A percentile compares a stretch with the other conserved stretches of the same genome.
Conservation (phyloP, 495 filamentous ascomycete genomes). For the Mycothermus thermophilus region DNA sequence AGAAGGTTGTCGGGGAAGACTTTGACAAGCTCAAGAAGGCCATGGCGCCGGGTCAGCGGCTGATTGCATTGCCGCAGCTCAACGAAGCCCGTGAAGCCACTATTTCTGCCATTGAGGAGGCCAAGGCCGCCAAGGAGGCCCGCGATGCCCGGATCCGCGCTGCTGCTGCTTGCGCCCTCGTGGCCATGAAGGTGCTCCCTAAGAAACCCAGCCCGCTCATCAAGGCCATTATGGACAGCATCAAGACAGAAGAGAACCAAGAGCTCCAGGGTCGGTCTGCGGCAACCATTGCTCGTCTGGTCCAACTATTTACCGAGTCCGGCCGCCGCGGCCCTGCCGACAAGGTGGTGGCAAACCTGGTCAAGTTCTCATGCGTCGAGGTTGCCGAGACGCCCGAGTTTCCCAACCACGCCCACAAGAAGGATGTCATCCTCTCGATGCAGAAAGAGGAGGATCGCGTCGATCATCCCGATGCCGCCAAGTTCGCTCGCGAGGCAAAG, state of each 20-base stretch:
- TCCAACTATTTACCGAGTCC: conserved; percentile 66
- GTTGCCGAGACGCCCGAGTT: conserved; percentile 97
- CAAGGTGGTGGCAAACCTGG: conserved; percentile 84
- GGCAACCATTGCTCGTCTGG: conserved; percentile 62
- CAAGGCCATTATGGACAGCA: conserved; percentile 93
- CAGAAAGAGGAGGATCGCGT: conserved; percentile 93
- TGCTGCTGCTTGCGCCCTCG: conserved; percentile 72
- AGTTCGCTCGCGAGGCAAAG: conserved; percentile 73
- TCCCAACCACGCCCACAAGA: conserved; percentile 56
- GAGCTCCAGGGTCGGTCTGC: conserved; percentile 85
- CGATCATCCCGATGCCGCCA: conserved; percentile 77
- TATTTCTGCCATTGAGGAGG: conserved; percentile 59
- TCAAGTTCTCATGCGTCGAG: conserved; percentile 94
- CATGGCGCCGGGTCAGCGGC: conserved; percentile 67
- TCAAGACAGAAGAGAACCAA: conserved; percentile 85
- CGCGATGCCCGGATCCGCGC: conserved; percentile 79
- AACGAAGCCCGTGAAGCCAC: conserved; percentile 58
- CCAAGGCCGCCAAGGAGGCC: conserved; percentile 59
- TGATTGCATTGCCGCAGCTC: conserved; percentile 62
- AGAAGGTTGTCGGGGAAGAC: conserved; percentile 68
- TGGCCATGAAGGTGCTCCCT: conserved; percentile 71
- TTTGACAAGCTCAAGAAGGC: conserved; percentile 76
- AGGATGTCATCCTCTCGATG: conserved; percentile 71
- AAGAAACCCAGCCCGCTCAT: conserved; percentile 86
- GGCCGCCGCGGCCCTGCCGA: conserved; percentile 71